A percentile compares a stretch with the other conserved stretches of the same genome.
phyloP scores from a whole-genome alignment of 1,139 yeast genomes.

The Saccharomyces hybrid region DNA sequence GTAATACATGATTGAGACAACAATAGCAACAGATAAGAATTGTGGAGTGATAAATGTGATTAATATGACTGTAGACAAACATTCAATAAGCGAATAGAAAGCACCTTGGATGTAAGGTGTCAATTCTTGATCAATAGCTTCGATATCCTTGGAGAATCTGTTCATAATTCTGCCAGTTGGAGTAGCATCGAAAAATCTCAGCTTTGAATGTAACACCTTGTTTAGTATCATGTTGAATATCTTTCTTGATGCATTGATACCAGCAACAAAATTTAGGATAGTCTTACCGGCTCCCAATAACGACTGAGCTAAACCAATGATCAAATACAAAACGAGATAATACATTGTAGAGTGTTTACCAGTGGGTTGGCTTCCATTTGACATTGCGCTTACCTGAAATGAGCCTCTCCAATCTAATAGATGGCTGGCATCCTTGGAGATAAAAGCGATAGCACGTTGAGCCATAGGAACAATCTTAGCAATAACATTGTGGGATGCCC shows the following conservation, averaged over 20 bases:
- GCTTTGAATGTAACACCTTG: constrained; percentile 63
- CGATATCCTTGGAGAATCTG: constrained; percentile 41
- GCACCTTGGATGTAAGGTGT: constrained; percentile 73
- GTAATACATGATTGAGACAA: constrained; percentile 56
- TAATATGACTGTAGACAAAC: constrained; percentile 60
- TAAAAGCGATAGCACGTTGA: constrained; percentile 7
- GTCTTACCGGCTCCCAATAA: constrained; percentile 51
- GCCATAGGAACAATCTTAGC: constrained; percentile 9
- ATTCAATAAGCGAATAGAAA: constrained; percentile 57
- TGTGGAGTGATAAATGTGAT: constrained; percentile 81
- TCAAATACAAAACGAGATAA: constrained; percentile 60
- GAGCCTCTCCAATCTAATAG: neutral
- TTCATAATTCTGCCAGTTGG: too few species aligned
- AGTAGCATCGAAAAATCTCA: constrained; percentile 40
- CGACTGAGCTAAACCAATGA: constrained; percentile 58
- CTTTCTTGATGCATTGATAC: constrained; percentile 69
- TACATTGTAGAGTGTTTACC: constrained; percentile 41
- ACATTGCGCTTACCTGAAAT: neutral
- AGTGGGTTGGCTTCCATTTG: constrained; percentile 17
- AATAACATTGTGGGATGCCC: constrained; percentile 47
- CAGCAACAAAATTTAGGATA: constrained; percentile 54
- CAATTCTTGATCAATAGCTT: constrained; percentile 86
- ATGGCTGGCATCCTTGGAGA: neutral
- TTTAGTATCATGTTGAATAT: constrained; percentile 60
- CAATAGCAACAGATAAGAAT: constrained; percentile 64